Percentiles rank a stretch among this genome's conserved stretches.
These are phyloP conservation scores for Scolecobasidium constrictum DNA, from an alignment of 2,329 filamentous ascomycete species.

Conservation along the genomic window DNA sequence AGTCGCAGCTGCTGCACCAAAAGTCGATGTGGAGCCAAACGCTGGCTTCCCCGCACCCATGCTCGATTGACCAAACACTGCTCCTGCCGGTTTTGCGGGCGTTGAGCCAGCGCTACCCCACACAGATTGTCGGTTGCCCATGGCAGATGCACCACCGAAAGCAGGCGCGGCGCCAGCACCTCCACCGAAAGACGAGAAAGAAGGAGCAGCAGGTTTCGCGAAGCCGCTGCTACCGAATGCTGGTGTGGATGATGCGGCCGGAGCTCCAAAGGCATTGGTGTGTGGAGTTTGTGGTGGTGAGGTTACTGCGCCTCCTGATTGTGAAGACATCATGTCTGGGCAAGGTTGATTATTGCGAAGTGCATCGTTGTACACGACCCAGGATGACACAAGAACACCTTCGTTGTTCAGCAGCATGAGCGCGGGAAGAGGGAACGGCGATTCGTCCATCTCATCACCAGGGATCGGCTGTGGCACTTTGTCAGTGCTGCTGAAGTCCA, in stretches of 20 bases:
- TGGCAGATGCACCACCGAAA: conserved; percentile 15
- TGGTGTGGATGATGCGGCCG: conserved; percentile 12
- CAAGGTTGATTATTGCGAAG: conserved; percentile 65
- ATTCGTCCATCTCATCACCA: conserved; percentile 67
- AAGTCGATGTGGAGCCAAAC: conserved; percentile 10
- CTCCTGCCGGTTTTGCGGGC: not conserved
- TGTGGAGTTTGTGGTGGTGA: conserved; percentile 11
- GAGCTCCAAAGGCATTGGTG: conserved; percentile 7
- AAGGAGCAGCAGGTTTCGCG: conserved; percentile 12
- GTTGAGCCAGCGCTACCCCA: conserved; percentile 15
- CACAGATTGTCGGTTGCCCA: conserved; percentile 17
- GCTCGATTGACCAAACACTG: conserved; percentile 3
- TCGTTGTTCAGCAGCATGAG: conserved; percentile 82
- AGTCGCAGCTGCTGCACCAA: conserved; percentile 9
- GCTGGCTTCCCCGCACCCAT: conserved; percentile 5
- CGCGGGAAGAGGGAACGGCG: conserved; percentile 69
- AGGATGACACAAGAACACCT: conserved; percentile 77
- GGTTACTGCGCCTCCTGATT: conserved; percentile 13
- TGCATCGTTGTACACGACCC: conserved; percentile 83
- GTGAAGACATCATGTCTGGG: conserved; percentile 44
- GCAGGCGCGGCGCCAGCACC: conserved; percentile 12
- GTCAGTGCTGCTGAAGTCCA: conserved; percentile 77
- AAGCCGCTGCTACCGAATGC: conserved; percentile 8
- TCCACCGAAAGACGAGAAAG: conserved; percentile 13
- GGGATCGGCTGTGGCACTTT: conserved; percentile 69